Evolutionary conservation across 352 stramenopile genomes (phyloP), one percentile per base, ranked within the genome.

Genomic region (Phytopythium helicoides): DNA sequence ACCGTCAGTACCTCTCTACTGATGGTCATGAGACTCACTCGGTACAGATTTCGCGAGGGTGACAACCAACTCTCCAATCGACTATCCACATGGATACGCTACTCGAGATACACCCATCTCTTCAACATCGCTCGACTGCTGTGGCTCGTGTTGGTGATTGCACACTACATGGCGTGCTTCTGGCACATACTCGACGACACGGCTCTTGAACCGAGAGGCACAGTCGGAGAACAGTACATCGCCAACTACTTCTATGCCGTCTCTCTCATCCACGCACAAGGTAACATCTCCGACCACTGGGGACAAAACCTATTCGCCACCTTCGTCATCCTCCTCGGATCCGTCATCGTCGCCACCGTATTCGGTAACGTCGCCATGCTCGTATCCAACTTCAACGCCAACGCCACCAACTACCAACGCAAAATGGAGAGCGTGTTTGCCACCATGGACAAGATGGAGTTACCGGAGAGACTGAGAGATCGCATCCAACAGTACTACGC

Each of bases 381-480:
- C 0, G 76, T 91, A 4, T 65, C 70, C 15, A 86, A 83, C 45
- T 84, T 89, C 38, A 80, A 76, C 31, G 67, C 70, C 14, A 81
- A 78, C 28, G 54, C 54, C 9, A 85, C 71, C 0, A 69, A 54
- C 25, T 92, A 87, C 47, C 61, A 83, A 35, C 73, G 68, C 15
- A 89, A 89, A 39, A 81, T 86, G 73, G 78, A 88, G 38, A 45
- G 61, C 26, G 66, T 90, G 0, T 71, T 86, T 19, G 71, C 72
- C 3, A 65, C 72, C 44, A 90, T 84, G 53, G 54, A 46, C 2
- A 83, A 87, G 31, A 33, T 33, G 28, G 28, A 33, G 28, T 9
- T 33, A 33, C 28, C 28, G 9, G 28, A 33, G 9, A 5, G 28
- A 33, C 28, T 33, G 28, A 5, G 28, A 33, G 28, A 33, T 33